These are phyloP conservation scores for Musa troglodytarum DNA, from an alignment of 176 grass and related monocot genomes.

Conservation along the genomic window DNA sequence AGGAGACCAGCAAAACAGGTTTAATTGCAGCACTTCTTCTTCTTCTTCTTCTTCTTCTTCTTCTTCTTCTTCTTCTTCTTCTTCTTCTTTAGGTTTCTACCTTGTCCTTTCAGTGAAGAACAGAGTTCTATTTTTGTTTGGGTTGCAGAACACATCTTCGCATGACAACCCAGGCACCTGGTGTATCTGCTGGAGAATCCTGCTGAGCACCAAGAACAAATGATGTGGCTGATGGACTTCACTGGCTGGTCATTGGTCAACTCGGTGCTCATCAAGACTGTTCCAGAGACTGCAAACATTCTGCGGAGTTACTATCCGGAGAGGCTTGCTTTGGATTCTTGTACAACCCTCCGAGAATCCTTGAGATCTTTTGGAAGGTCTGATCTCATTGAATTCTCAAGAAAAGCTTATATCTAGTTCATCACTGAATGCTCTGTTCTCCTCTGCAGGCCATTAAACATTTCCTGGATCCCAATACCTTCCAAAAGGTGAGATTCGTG, in stretches of 20 bases:
- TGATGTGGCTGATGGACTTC: constrained; percentile 86
- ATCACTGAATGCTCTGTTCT: background rate
- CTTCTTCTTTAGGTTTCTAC: too few species aligned
- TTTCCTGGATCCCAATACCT: constrained; percentile 59
- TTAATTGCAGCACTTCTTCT: too few species aligned
- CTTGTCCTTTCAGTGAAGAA: too few species aligned
- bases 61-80: background rate
- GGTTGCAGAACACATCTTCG: constrained; percentile 58
- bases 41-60: background rate
- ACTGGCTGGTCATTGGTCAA: constrained; percentile 70
- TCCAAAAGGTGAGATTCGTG: constrained; percentile 55
- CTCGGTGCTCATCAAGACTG: constrained; percentile 49
- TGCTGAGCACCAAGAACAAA: constrained; percentile 59
- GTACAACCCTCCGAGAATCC: constrained; percentile 70
- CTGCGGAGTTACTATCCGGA: constrained; percentile 84
- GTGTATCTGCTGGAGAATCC: constrained; percentile 80
- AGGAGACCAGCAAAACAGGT: constrained; percentile 66
- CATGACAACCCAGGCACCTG: constrained; percentile 45
- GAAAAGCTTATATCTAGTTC: too few species aligned
- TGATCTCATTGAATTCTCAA: too few species aligned
- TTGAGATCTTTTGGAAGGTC: constrained; percentile 78
- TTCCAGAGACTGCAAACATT: constrained; percentile 40
- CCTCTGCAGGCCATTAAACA: constrained; percentile 39
- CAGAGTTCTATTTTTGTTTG: background rate
- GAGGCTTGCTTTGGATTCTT: constrained; percentile 52